These are phyloP conservation scores for Gossypium longicalyx DNA, from an alignment of 345 rosid species.

Conservation along the genomic window DNA sequence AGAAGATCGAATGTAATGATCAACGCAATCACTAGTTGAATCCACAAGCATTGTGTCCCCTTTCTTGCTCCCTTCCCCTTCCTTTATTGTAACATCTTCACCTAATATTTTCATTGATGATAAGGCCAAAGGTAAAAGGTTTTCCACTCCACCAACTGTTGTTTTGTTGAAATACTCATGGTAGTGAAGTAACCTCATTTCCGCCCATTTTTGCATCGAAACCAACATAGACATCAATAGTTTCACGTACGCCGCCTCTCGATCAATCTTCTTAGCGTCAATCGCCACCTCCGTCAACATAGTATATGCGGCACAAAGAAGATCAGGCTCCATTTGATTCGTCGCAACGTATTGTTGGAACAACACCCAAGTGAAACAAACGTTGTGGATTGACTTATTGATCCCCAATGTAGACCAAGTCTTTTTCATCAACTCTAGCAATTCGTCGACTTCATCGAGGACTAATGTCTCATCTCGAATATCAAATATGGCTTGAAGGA, in stretches of 20 bases:
- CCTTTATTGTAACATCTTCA: constrained; percentile 54
- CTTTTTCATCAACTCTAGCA: constrained; percentile 81
- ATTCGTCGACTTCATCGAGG: constrained; percentile 90
- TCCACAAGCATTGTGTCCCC: constrained; percentile 44
- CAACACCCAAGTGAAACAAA: constrained; percentile 83
- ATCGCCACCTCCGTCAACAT: constrained; percentile 76
- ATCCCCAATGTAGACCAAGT: constrained; percentile 90
- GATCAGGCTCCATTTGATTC: constrained; percentile 63
- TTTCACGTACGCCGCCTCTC: constrained; percentile 61
- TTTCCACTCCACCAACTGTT: constrained; percentile 49
- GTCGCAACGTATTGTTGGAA: constrained; percentile 76
- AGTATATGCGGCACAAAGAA: constrained; percentile 64
- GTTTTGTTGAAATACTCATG: constrained; percentile 73
- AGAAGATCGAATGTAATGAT: constrained; percentile 72
- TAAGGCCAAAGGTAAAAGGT: constrained; percentile 66
- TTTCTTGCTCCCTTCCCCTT: constrained; percentile 40
- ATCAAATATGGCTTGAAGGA: constrained; percentile 72
- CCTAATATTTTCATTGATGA: constrained; percentile 62
- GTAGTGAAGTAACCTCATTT: constrained; percentile 65
- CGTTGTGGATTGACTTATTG: constrained; percentile 59
- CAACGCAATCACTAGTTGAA: constrained; percentile 53
- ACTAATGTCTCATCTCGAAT: constrained; percentile 75
- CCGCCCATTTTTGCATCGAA: constrained; percentile 83
- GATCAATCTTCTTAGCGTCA: constrained; percentile 66
- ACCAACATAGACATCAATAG: constrained; percentile 55